phyloP scores from a whole-genome alignment of 164 flowering plant species.

The Tetracentron sinense region DNA sequence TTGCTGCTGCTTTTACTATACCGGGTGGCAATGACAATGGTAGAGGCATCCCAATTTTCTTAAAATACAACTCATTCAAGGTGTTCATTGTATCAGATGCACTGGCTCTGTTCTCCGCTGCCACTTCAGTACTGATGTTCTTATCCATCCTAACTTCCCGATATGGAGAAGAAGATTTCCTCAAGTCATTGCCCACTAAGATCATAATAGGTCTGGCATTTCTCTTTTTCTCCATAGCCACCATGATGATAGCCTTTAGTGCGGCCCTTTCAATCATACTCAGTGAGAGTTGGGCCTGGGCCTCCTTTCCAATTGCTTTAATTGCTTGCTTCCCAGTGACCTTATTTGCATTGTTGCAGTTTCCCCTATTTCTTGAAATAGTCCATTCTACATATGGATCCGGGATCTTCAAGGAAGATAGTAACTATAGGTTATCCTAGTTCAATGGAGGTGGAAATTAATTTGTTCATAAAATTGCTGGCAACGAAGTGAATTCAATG shows the following conservation, averaged over 20 bases:
- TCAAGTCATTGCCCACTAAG: constrained; percentile 4
- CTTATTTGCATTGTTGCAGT: neutral
- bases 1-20: constrained; percentile 4
- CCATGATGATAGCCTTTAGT: constrained; percentile 12
- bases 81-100: constrained; percentile 11
- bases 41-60: neutral
- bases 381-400: neutral
- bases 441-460: too few relatives aligned
- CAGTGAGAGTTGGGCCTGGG: neutral
- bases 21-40: constrained; percentile 11
- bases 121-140: constrained; percentile 11
- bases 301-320: neutral
- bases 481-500: too few relatives aligned
- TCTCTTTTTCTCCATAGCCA: constrained; percentile 9
- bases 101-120: neutral
- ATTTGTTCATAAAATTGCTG: too few relatives aligned
- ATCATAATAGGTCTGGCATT: constrained; percentile 2
- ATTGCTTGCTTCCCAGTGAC: neutral
- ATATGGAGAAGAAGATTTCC: constrained; percentile 15
- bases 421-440: too few relatives aligned
- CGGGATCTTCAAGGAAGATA: too few relatives aligned
- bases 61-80: too few relatives aligned
- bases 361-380: constrained; percentile 1
- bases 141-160: constrained; percentile 14
- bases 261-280: neutral